Percentiles rank a stretch among this genome's conserved stretches.
Evolutionary conservation across 2,329 filamentous ascomycete species (phyloP).

Genomic region (Blastomyces parvus): DNA sequence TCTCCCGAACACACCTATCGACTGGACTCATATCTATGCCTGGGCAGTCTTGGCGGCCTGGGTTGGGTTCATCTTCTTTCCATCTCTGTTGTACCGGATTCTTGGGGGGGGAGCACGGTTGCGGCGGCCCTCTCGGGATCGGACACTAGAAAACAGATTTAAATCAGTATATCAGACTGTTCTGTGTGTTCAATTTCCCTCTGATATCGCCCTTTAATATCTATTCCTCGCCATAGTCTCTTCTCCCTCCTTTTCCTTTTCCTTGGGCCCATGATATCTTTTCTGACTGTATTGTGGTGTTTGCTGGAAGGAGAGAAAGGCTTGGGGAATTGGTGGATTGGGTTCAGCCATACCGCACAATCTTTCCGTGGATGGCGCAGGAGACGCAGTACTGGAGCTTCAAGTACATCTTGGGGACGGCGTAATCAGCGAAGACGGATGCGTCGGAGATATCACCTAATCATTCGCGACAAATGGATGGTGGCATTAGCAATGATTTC

Average conservation of each 20-base stretch:
- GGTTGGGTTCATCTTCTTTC: conserved; percentile 96
- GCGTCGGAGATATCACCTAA: conserved; percentile 99
- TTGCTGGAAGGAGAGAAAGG: background rate
- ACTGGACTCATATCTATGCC: conserved; percentile 12
- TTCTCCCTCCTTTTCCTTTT: background rate
- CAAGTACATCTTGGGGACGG: conserved; percentile 99
- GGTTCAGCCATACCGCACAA: conserved; percentile 79
- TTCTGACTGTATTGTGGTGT: background rate
- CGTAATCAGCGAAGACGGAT: conserved; percentile 98
- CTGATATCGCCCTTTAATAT: too few relatives aligned
- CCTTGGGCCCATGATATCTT: background rate
- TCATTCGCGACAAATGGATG: conserved; percentile 13
- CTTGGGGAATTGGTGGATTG: conserved; percentile 1
- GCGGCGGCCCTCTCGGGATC: conserved; percentile 90
- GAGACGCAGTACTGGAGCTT: conserved; percentile 99
- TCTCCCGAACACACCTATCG: conserved; percentile 2
- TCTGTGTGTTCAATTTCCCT: background rate
- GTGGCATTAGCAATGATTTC: conserved; percentile 4
- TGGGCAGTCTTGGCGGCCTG: conserved; percentile 58
- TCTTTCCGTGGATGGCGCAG: conserved; percentile 99
- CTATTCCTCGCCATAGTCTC: background rate
- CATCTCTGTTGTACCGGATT: conserved; percentile 99
- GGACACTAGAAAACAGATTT: conserved; percentile 58
- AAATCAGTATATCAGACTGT: conserved; percentile 2
- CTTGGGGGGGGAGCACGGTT: conserved; percentile 97